A percentile compares a stretch with the other conserved stretches of the same genome.
phyloP scores from a whole-genome alignment of 140 eudicot genomes.

The Bidens hawaiensis region DNA sequence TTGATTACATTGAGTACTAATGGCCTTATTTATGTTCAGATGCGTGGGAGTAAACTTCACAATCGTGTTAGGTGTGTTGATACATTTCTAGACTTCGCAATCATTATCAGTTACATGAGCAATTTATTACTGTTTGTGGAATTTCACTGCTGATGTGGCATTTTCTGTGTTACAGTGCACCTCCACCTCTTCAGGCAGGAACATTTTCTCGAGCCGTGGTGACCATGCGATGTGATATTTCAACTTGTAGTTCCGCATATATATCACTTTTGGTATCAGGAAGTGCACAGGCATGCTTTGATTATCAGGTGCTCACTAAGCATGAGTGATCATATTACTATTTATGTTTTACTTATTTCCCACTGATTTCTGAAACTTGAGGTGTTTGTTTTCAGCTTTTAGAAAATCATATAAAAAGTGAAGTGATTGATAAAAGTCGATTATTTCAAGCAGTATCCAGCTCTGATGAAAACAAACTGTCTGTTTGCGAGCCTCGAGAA shows the following conservation, averaged over 20 bases:
- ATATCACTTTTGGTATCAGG: constrained; percentile 89
- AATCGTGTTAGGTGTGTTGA: constrained; percentile 76
- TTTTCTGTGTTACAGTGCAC: constrained; percentile 47
- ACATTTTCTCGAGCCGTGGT: constrained; percentile 93
- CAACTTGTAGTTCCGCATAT: constrained; percentile 81
- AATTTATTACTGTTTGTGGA: not conserved
- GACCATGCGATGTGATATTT: constrained; percentile 91
- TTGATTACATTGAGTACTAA: constrained; percentile 9
- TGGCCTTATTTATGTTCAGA: constrained; percentile 41
- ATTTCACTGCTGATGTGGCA: not conserved
- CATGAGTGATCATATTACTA: not conserved
- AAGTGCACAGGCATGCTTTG: constrained; percentile 93
- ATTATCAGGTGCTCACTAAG: constrained; percentile 62
- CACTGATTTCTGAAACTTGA: not conserved
- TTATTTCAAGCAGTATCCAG: constrained; percentile 49
- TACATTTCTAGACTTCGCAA: not conserved
- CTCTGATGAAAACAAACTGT: constrained; percentile 43
- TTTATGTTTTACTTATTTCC: not conserved
- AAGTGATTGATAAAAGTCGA: constrained; percentile 67
- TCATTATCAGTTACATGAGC: not conserved
- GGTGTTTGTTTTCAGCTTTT: constrained; percentile 46
- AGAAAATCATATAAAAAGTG: constrained; percentile 94
- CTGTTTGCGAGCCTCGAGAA: constrained; percentile 71
- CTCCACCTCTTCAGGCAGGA: constrained; percentile 96
- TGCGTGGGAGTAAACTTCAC: constrained; percentile 95